Conservation (phyloP, 345 rosid species). For the Limnanthes douglasii region DNA sequence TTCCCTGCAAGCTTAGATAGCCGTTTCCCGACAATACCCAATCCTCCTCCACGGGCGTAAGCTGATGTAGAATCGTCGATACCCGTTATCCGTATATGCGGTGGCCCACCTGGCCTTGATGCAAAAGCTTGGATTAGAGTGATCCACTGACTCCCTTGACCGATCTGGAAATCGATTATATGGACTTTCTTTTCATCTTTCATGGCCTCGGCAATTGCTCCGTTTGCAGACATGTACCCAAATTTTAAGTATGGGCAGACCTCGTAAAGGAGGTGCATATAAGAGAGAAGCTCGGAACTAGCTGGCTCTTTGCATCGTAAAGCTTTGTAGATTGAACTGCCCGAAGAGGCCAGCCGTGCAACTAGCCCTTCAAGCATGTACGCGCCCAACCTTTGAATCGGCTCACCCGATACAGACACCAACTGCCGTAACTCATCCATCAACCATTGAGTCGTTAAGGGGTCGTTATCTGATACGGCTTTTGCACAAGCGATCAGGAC, state of each 20-base stretch:
- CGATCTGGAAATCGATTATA: constrained; percentile 81
- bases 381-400: constrained; percentile 90
- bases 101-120: constrained; percentile 93
- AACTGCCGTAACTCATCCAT: constrained; percentile 53
- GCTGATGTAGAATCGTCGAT: constrained; percentile 70
- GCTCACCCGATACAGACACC: constrained; percentile 95
- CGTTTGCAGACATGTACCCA: constrained; percentile 96
- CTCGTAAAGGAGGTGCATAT: constrained; percentile 85
- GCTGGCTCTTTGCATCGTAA: constrained; percentile 65
- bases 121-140: constrained; percentile 97
- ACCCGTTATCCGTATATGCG: constrained; percentile 73
- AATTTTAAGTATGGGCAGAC: constrained; percentile 93
- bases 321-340: constrained; percentile 65
- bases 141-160: constrained; percentile 90
- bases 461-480: constrained; percentile 66
- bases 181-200: constrained; percentile 80
- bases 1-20: constrained; percentile 51
- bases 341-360: constrained; percentile 68
- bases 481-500: constrained; percentile 60
- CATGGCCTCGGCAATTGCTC: constrained; percentile 97
- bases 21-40: constrained; percentile 56
- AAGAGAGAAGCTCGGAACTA: constrained; percentile 62
- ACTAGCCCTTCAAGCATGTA: constrained; percentile 90
- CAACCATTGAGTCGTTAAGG: constrained; percentile 44
- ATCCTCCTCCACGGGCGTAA: constrained; percentile 86